Evolutionary conservation across 495 filamentous ascomycete species (phyloP).

Genomic region (Tetracladium setigerum): DNA sequence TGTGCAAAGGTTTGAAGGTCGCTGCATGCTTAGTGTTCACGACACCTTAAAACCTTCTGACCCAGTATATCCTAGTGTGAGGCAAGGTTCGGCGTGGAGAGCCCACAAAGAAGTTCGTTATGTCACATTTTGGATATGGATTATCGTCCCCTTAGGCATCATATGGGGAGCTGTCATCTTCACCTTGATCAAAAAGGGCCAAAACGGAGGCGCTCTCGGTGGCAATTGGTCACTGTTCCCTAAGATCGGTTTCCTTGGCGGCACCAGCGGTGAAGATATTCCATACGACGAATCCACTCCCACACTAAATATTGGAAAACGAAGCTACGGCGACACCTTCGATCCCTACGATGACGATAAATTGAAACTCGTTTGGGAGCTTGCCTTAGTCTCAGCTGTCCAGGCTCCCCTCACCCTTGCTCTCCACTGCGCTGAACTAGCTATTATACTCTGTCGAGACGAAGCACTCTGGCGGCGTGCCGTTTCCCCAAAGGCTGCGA

Average conservation of each 20-base stretch:
- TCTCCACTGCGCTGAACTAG: conserved; percentile 37
- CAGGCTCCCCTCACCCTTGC: conserved; percentile 31
- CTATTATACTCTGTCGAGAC: conserved; percentile 39
- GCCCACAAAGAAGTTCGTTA: conserved; percentile 22
- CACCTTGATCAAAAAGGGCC: conserved; percentile 18
- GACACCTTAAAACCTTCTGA: conserved; percentile 19
- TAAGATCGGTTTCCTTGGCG: conserved; percentile 19
- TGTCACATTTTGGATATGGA: conserved; percentile 22
- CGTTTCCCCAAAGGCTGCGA: conserved; percentile 25
- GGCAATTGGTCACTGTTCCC: conserved; percentile 24
- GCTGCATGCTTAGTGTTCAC: conserved; percentile 29
- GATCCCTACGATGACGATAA: too few species aligned
- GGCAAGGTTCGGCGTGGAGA: conserved; percentile 21
- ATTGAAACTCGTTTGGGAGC: too few species aligned
- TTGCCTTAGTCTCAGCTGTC: conserved; percentile 25
- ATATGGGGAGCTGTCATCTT: conserved; percentile 24
- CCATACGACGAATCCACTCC: conserved; percentile 8
- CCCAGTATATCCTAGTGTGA: conserved; percentile 22
- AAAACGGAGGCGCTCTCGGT: conserved; percentile 21
- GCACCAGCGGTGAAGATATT: conserved; percentile 2
- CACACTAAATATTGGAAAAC: conserved; percentile 25
- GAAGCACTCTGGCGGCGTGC: conserved; percentile 31
- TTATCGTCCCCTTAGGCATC: conserved; percentile 19
- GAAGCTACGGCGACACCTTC: conserved; percentile 13
- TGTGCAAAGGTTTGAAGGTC: conserved; percentile 19